Percentiles rank a stretch among this genome's conserved stretches.
These are phyloP conservation scores for Flaveria linearis DNA, from an alignment of 129 eudicot genomes.

Conservation along the genomic window DNA sequence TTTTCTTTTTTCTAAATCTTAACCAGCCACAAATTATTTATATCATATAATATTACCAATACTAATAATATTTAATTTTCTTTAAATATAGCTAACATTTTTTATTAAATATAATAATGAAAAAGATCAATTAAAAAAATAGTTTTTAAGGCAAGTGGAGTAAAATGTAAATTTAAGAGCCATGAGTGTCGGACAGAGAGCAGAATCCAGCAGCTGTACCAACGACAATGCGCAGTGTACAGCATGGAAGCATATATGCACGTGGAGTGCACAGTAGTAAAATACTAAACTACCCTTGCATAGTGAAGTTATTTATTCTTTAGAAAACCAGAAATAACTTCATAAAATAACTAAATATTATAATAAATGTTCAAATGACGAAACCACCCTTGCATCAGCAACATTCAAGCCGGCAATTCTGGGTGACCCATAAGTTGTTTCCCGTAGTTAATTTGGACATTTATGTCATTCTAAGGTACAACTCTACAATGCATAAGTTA, in stretches of 20 bases:
- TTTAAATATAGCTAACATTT: neutral
- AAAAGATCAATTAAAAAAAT: neutral
- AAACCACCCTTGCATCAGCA: neutral
- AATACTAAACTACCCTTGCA: constrained; percentile 28
- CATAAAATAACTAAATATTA: neutral
- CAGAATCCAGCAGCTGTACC: constrained; percentile 41
- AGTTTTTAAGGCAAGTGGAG: constrained; percentile 6
- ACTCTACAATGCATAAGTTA: neutral
- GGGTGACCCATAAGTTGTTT: neutral
- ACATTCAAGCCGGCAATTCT: constrained; percentile 4
- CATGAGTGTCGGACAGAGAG: constrained; percentile 30
- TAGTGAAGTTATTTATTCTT: neutral
- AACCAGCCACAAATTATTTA: neutral
- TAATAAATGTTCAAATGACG: neutral
- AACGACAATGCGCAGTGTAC: constrained; percentile 37
- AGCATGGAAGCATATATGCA: constrained; percentile 40
- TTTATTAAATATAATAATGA: neutral
- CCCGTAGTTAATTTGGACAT: neutral
- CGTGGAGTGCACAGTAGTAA: constrained; percentile 34
- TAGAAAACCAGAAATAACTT: neutral
- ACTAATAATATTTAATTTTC: neutral
- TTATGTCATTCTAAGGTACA: neutral
- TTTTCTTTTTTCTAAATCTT: neutral
- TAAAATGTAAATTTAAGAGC: constrained; percentile 25
- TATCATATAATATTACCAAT: neutral